Evolutionary conservation across 2,329 filamentous ascomycete species (phyloP), one percentile per base, ranked within the genome.

Genomic region (Aspergillus caelatus): DNA sequence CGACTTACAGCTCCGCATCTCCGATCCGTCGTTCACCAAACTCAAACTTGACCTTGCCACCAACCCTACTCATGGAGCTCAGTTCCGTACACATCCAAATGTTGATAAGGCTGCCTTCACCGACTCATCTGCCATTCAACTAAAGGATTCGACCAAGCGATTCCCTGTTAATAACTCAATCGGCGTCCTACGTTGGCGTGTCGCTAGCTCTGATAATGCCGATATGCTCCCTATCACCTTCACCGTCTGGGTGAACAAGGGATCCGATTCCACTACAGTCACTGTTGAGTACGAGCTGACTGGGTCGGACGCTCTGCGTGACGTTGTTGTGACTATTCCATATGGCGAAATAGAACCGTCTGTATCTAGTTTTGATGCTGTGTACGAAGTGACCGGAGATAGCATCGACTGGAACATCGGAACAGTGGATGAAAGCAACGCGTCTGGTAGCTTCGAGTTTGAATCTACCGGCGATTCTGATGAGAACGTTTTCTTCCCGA

Each of bases 401-500:
- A 92, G 89, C 76, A 80, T 99, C 62, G 94, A 98, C 77, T 99
- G 95, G 95, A 91, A 90, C 48, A 91, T 99, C 71, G 94, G 95
- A 65, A 86, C 88, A 5, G 89, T 98, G 46, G 91, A 94, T 72
- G 89, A 93, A 57, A 89, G 90, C 62, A 97, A 95, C 76, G 81
- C 89, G 21, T 93, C 84, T 46, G 95, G 95, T 21, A 90, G 91
- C 54, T 98, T 99, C 74, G 95, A 99, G 78, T 98, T 99, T 70
- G 95, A 98, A 79, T 93, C 93, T 1, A 89, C 92, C 12, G 87
- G 89, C 61, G 92, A 94, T 69, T 88, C 89, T 61, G 92, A 94
- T 71, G 95, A 98, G 76, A 90, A 92, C 62, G 94, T 97, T 72
- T 98, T 98, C 83, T 99, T 99, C 88, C 95, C 95, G 1, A 98